Percentiles rank a stretch among this genome's conserved stretches.
phyloP scores from a whole-genome alignment of 2,329 filamentous ascomycete species.

The Salinomyces thailandicus region DNA sequence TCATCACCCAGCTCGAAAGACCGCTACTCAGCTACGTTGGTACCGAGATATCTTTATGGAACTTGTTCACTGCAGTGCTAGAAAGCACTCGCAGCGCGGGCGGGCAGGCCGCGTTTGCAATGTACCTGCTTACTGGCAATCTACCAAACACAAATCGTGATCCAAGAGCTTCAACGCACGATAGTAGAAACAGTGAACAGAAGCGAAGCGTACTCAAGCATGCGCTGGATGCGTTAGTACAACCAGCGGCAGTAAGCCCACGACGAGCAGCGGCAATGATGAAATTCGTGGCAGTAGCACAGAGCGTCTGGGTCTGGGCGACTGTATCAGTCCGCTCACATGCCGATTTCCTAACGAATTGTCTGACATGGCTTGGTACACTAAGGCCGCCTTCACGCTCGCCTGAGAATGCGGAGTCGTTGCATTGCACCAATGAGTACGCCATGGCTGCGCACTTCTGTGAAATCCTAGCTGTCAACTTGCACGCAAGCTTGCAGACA shows the following conservation, averaged over 20 bases:
- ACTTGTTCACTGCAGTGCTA: constrained; percentile 74
- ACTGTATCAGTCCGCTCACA: constrained; percentile 70
- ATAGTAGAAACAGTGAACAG: constrained; percentile 46
- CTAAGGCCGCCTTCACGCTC: constrained; percentile 37
- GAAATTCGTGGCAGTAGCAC: constrained; percentile 76
- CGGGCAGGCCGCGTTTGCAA: constrained; percentile 91
- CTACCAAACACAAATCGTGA: constrained; percentile 51
- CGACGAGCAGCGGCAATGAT: constrained; percentile 63
- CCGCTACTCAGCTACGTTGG: constrained; percentile 54
- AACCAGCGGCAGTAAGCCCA: constrained; percentile 53
- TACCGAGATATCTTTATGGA: constrained; percentile 66
- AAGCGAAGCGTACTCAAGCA: constrained; percentile 60
- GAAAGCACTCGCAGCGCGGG: constrained; percentile 44
- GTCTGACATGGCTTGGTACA: constrained; percentile 58
- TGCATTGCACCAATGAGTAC: constrained; percentile 30
- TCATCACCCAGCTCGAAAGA: constrained; percentile 65
- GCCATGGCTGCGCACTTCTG: constrained; percentile 67
- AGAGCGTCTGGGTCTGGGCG: constrained; percentile 94
- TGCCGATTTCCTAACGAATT: constrained; percentile 57
- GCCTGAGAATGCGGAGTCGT: constrained; percentile 17
- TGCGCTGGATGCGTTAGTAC: constrained; percentile 59
- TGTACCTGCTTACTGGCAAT: constrained; percentile 80
- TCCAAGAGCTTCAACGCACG: background rate
- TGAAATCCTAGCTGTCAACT: constrained; percentile 80
- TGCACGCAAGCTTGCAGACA: constrained; percentile 74